A percentile compares a stretch with the other conserved stretches of the same genome.
Evolutionary conservation across 805 yeast genomes (phyloP).

Genomic region (Candida germanica): DNA sequence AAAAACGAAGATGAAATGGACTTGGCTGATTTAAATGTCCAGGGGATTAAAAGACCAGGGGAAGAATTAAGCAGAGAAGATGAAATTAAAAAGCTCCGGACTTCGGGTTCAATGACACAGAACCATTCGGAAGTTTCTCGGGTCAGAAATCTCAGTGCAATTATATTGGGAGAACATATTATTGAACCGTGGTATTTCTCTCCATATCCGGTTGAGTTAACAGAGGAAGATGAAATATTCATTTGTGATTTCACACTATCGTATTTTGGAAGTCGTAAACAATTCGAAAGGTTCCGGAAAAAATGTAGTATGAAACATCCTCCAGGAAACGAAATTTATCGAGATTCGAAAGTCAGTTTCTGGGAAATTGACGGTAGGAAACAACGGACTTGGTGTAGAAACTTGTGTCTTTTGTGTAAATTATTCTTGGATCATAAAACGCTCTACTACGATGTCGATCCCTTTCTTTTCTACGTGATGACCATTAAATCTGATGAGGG

Average conservation of each 20-base stretch:
- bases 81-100: constrained; percentile 86
- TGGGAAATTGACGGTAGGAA: constrained; percentile 97
- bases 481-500: constrained; percentile 85
- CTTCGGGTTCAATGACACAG: constrained; percentile 98
- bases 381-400: constrained; percentile 97
- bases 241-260: constrained; percentile 89
- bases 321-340: constrained; percentile 95
- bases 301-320: constrained; percentile 93
- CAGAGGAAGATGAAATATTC: constrained; percentile 86
- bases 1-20: constrained; percentile 69
- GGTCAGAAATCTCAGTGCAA: constrained; percentile 75
- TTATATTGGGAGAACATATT: constrained; percentile 84
- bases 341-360: constrained; percentile 89
- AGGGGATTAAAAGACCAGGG: constrained; percentile 64
- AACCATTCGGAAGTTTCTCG: constrained; percentile 80
- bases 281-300: constrained; percentile 85
- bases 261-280: constrained; percentile 85
- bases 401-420: constrained; percentile 85
- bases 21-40: constrained; percentile 79
- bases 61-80: constrained; percentile 83
- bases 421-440: constrained; percentile 94
- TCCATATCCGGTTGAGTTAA: constrained; percentile 92
- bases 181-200: constrained; percentile 99
- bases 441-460: constrained; percentile 95
- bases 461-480: constrained; percentile 95